phyloP scores from a whole-genome alignment of 1,139 yeast species.

The Candida glucosophila region DNA sequence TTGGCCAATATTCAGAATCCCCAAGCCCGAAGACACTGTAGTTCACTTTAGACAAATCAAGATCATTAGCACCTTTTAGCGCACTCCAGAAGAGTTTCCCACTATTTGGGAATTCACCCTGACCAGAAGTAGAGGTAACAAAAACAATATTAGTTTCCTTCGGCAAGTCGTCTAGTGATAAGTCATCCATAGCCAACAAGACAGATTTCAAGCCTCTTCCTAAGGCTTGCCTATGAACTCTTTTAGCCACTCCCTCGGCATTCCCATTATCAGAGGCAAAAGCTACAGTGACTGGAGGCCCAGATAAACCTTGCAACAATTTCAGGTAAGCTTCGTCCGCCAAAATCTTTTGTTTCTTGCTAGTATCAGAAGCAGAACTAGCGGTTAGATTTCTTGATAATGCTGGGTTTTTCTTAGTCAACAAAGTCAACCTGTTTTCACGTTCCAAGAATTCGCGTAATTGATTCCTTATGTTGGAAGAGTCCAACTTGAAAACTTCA shows the following conservation, averaged over 20 bases:
- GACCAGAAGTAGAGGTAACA: slow-evolving; percentile 88
- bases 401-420: slow-evolving; percentile 63
- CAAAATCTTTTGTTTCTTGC: slow-evolving; percentile 51
- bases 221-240: slow-evolving; percentile 74
- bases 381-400: slow-evolving; percentile 67
- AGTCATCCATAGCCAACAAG: slow-evolving; percentile 78
- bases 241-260: slow-evolving; percentile 78
- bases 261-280: slow-evolving; percentile 96
- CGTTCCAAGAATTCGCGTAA: slow-evolving; percentile 77
- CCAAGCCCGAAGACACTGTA: slow-evolving; percentile 86
- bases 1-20: slow-evolving; percentile 94
- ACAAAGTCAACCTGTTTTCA: slow-evolving; percentile 75
- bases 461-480: slow-evolving; percentile 71
- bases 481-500: slow-evolving; percentile 69
- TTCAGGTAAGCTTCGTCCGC: slow-evolving; percentile 75
- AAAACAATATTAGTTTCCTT: slow-evolving; percentile 77
- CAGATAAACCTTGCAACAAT: slow-evolving; percentile 78
- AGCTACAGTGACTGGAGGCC: slow-evolving; percentile 86
- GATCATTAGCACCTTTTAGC: slow-evolving; percentile 58
- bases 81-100: slow-evolving; percentile 90
- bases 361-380: slow-evolving; percentile 52
- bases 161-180: slow-evolving; percentile 71
- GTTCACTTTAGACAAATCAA: slow-evolving; percentile 63
- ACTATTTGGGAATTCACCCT: slow-evolving; percentile 95
- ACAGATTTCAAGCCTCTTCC: slow-evolving; percentile 80